Evolutionary conservation across 31 red algal genomes (phyloP), one percentile per base, ranked within the genome.

Genomic region (Asparagopsis taxiformis): DNA sequence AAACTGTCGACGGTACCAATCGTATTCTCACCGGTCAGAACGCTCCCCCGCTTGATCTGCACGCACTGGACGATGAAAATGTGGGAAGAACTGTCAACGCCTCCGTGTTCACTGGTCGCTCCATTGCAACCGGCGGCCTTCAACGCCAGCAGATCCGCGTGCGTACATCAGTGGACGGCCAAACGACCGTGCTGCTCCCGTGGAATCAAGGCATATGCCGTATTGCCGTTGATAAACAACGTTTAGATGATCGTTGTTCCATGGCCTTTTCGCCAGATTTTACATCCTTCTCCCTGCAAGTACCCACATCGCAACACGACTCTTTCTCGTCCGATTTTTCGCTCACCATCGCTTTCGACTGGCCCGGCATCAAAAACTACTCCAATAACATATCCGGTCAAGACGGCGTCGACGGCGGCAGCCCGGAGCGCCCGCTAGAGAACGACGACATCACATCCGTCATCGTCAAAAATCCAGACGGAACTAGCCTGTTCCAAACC

Each of bases 211-310:
- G 31, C 17, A 6, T 15, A 19, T 78, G 74, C 51, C 26, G 44
- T 49, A 53, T 66, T 22, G 22, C 26, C 49, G 30, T 50, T 9
- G 10, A n/a, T 9, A 30, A 46, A 0, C n/a, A 41, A 2, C 32
- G 43, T 11, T 52, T 78, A 15, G 48, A 56, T 21, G 51, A 78
- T 31, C 59, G 50, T 30, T 78, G 74, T 49, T 78, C 74, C 37
- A 78, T 78, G 74, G 74, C 74, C 19, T 78, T 78, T 36, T 78
- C 61, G 17, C 30, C 30, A 3, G 32, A 64, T 1, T 78, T 78
- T 34, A 48, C 4, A 3, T 50, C 64, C 31, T 78, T 78, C 31
- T 53, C 59, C 13, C 51, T 78, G 24, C 60, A 46, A 35, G 49
- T 78, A 17, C 74, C 74, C 2, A 24, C 1, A 52, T 68, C 36